A percentile compares a stretch with the other conserved stretches of the same genome.
phyloP scores from a whole-genome alignment of 2,329 filamentous ascomycete species.

The Epichloe typhina region DNA sequence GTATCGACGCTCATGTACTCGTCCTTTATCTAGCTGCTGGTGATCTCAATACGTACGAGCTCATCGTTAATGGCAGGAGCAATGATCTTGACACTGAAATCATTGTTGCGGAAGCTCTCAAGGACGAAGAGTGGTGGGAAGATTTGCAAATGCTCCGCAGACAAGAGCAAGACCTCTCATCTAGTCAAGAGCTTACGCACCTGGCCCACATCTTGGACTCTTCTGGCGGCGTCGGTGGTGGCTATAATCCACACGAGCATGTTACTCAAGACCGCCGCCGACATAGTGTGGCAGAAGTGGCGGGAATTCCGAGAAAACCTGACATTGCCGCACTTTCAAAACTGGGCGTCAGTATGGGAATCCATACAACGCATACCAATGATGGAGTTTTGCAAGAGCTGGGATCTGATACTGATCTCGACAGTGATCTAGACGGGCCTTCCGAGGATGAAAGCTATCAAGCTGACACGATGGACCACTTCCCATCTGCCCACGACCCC shows the following conservation, averaged over 20 bases:
- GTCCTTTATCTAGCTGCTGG: slow-evolving; percentile 76
- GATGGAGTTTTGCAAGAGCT: slow-evolving; percentile 41
- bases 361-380: slow-evolving; percentile 61
- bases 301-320: slow-evolving; percentile 48
- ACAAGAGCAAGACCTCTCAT: slow-evolving; percentile 22
- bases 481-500: slow-evolving; percentile 15
- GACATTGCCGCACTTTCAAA: slow-evolving; percentile 37
- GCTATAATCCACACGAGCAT: slow-evolving; percentile 30
- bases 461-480: slow-evolving; percentile 12
- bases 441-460: slow-evolving; percentile 18
- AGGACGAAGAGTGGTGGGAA: slow-evolving; percentile 71
- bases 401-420: slow-evolving; percentile 17
- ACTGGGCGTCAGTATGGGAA: slow-evolving; percentile 56
- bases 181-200: slow-evolving; percentile 30
- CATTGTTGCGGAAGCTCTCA: slow-evolving; percentile 52
- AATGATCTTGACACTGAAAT: slow-evolving; percentile 41
- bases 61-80: slow-evolving; percentile 59
- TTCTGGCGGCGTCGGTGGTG: slow-evolving; percentile 22
- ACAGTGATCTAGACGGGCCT: slow-evolving; percentile 19
- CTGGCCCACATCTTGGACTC: slow-evolving; percentile 31
- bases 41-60: slow-evolving; percentile 57
- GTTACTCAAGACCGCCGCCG: slow-evolving; percentile 18
- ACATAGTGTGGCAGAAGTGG: slow-evolving; percentile 43
- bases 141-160: slow-evolving; percentile 49
- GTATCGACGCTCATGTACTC: slow-evolving; percentile 66